Base-by-base conservation (phyloP, 352 stramenopile genomes). In the Pythium phragmitis region DNA sequence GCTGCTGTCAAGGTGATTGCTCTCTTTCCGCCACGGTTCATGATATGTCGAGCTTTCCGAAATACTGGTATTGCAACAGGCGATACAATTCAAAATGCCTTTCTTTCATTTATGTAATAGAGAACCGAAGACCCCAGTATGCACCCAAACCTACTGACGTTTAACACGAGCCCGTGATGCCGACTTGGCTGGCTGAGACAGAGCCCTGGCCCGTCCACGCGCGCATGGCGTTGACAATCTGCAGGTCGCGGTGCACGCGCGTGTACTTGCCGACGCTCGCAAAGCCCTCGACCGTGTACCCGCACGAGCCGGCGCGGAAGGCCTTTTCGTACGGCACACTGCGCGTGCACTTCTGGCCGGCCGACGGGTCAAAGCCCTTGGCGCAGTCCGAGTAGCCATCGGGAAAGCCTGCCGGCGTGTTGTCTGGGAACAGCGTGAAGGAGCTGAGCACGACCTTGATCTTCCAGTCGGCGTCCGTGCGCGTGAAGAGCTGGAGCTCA, bases 401-500 rank as follows among this genome's bases (percentile, higher is more conserved):
- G 0, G 83, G 83, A 49, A 92, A 87, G 0, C 73, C 73, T 4
- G 47, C 42, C 17, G 55, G 65, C 1, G 74, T 70, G n/a, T 78
- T 75, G 42, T 88, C 80, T 1, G 64, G 28, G 37, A 71, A 81
- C 23, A 70, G 69, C n/a, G 76, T 89, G 68, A 87, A 92, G 30
- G 77, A 88, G 57, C 78, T 89, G 16, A 92, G 67, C 41, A 89
- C 77, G 8, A 92, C 77, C 43, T 82, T 80, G 59, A 91, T 82
- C 60, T 79, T 74, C 76, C 77, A 91, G 61, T 91, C 80, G 2
- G 63, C 80, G 36, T 88, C 76, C 0, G 58, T 74, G 34, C 80
- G 76, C 3, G 41, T 73, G 57, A 92, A 91, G 6, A 90, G 64
- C 57, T 77, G 68, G 5, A 73, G 63, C 64, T 92, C 79, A 26